Base-by-base conservation (phyloP, 176 grass and related monocot genomes). In the Ananas comosus region DNA sequence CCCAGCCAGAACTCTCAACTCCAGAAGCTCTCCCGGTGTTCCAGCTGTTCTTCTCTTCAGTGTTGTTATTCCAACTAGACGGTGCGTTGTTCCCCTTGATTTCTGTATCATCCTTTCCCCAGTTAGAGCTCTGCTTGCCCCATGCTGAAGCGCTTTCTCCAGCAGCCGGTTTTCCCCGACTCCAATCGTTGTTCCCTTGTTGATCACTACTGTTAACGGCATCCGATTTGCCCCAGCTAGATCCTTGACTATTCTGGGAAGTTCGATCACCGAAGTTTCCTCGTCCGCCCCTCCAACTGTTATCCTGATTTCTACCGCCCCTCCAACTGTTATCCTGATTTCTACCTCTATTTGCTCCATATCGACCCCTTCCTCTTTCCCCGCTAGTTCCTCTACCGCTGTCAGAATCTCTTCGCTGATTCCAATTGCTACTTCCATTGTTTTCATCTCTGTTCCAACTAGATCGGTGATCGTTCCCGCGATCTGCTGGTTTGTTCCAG, bases 361-460 rank as follows among this genome's bases (percentile, higher is more conserved):
- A 61, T 61, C 17, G 17, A 61, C 56, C 56, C 53, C 77, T 70
- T 51, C 81, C 85, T 68, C 81, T 88, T 84, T 25, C 51, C 69
- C 51, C 42, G 56, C 23, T 29, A 71, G 7, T 56, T 71, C 78
- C 78, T 72, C 75, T 90, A 53, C 58, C 70, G 22, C 69, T 83
- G 73, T 80, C 80, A 49, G 69, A 75, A 73, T 79, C 27, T 24
- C 59, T 64, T 52, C 65, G 67, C 63, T 29, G 57, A 71, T 52
- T 86, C 79, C 79, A 82, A 23, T 42, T 6, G 69, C 76, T 65
- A 59, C 76, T 76, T 72, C 71, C 83, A 72, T 80, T 52, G 17
- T 80, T 78, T 67, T 2, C 29, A 6, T 75, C 83, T 65, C 51
- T 75, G 64, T 70, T 69, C 83, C 80, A 86, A 17, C 64, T 76